A percentile compares a stretch with the other conserved stretches of the same genome.
These are phyloP conservation scores for Pyrenophora seminiperda DNA, from an alignment of 2,329 filamentous ascomycete species.

Conservation along the genomic window DNA sequence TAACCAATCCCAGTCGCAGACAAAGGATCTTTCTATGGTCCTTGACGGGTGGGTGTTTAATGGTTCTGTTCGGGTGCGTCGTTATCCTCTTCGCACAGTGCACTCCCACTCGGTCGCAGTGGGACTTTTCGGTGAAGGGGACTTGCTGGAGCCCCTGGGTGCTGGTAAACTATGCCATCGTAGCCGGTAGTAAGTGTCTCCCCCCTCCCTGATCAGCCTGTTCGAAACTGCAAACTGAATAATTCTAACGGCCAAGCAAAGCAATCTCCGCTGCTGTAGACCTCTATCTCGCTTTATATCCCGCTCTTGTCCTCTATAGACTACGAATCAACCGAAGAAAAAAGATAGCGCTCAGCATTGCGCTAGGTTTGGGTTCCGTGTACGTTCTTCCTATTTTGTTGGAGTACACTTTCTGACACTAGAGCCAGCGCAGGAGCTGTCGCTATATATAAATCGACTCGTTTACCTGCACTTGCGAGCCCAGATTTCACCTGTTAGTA, in stretches of 20 bases:
- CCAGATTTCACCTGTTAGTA: slow-evolving; percentile 1
- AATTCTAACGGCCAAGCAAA: neutral
- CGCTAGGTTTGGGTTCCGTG: neutral
- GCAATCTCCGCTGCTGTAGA: neutral
- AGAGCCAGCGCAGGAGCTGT: neutral
- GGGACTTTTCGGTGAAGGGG: neutral
- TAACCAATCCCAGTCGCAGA: neutral
- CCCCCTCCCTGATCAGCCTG: no score
- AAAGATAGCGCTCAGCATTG: neutral
- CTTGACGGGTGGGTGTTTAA: neutral
- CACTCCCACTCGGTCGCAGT: neutral
- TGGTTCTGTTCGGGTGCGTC: neutral
- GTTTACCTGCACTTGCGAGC: slow-evolving; percentile 1
- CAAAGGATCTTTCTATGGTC: neutral
- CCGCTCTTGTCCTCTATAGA: neutral
- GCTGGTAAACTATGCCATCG: neutral
- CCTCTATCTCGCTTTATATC: slow-evolving; percentile 2
- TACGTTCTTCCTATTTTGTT: neutral
- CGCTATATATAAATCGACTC: slow-evolving; percentile 2
- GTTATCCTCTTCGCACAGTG: slow-evolving; percentile 2
- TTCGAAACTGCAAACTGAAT: no score
- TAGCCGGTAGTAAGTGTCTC: neutral
- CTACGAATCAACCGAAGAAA: neutral
- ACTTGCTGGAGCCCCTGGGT: slow-evolving; percentile 4
- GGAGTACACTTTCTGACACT: neutral